Conservation (phyloP, 352 stramenopile genomes). For the Phytophthora macrochlamydospora region DNA sequence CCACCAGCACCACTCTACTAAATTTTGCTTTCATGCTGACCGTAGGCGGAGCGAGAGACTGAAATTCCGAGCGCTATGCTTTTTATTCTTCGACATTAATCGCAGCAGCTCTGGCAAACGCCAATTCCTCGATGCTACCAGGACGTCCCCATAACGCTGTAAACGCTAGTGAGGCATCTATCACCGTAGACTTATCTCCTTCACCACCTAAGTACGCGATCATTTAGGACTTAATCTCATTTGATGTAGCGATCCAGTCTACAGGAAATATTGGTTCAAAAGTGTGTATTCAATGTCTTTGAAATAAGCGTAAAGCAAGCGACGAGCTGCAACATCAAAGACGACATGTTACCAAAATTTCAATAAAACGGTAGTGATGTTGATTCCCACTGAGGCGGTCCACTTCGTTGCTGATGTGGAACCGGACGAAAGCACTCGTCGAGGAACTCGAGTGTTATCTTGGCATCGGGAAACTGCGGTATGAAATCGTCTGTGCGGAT, state of each 20-base stretch:
- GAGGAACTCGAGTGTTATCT: neutral
- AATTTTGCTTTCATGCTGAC: slow-evolving; percentile 22
- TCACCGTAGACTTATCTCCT: no score
- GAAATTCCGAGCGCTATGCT: slow-evolving; percentile 7
- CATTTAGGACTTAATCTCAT: no score
- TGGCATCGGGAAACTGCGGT: neutral
- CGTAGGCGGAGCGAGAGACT: slow-evolving; percentile 13
- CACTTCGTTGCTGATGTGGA: neutral
- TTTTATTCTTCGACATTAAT: no score
- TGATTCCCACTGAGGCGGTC: neutral
- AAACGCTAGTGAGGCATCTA: no score
- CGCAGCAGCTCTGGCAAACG: no score
- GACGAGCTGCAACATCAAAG: neutral
- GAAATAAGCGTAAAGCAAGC: neutral
- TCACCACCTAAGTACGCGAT: no score
- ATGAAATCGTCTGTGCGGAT: neutral
- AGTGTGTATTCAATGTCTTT: neutral
- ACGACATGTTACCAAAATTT: neutral
- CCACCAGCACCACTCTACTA: slow-evolving; percentile 13
- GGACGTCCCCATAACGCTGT: no score
- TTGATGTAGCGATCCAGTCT: no score
- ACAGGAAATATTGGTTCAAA: no score
- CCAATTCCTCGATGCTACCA: no score
- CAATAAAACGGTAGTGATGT: neutral
- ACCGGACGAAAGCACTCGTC: neutral